Base-by-base conservation (phyloP, 768 basidiomycete species). In the Terana coerulea region DNA sequence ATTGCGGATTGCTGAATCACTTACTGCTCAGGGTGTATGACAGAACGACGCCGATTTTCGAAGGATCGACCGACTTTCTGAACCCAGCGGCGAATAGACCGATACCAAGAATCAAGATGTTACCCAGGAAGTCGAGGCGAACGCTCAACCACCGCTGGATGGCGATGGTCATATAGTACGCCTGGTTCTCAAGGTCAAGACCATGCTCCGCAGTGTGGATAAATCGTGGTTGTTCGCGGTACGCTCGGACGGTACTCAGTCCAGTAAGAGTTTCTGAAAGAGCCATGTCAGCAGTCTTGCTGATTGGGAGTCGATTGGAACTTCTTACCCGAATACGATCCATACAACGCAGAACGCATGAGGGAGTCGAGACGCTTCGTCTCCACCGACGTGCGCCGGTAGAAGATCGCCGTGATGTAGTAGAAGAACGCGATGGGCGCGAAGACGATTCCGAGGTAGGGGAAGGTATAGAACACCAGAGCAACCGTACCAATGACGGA, bases 71-170 rank as follows among this genome's bases (percentile, higher is more conserved):
- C 0, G 74, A 65, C 33, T 72, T 67, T 15, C 84, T 67, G 62
- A 83, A 81, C 2, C 80, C 79, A 11, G 80, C 79, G 2, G 83
- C 85, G 61, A 89, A 88, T 12, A 90, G 64, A 2, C 72, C 81
- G 39, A 91, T 86, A 1, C 84, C 83, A 17, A 89, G 71, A 22
- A 89, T 73, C 11, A 90, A 67, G n/a, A 81, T 53, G 58, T 86
- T 85, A 1, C 79, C 83, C 22, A 86, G 78, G 22, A 86, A 66
- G 54, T 88, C 86, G 1, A 90, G 72, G 12, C 86, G 72, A 7
- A 84, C 62, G 3, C 74, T 73, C 1, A 87, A 70, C 83, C 83
- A 88, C 40, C 80, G 69, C 62, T 87, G 84, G 50, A 86, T 80
- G 4, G 77, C 69, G 33, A 86, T 72, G 0, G 79, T 81, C 74